These are phyloP conservation scores for Solanum medicagineum DNA, from an alignment of 257 asterid species.

Conservation along the genomic window DNA sequence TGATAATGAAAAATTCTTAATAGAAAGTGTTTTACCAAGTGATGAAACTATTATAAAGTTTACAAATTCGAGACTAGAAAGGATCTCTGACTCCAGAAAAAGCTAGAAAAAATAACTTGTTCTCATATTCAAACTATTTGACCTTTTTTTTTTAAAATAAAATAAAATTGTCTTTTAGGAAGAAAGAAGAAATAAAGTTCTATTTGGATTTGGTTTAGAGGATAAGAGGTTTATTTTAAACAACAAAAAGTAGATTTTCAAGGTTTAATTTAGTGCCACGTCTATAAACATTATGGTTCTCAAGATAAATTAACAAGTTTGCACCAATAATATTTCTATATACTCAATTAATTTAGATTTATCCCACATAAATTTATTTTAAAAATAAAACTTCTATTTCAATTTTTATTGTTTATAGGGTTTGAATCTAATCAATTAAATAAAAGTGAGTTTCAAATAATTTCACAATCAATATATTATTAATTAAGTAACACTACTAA, in stretches of 20 bases:
- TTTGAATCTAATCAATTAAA: background rate
- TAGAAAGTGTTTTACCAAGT: background rate
- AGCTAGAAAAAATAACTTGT: background rate
- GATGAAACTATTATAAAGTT: background rate
- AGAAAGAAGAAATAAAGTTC: background rate
- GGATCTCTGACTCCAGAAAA: background rate
- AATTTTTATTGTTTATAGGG: background rate
- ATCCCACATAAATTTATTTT: background rate
- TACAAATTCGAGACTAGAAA: background rate
- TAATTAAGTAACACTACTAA: background rate
- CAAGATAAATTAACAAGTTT: background rate
- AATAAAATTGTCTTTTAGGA: too few relatives aligned
- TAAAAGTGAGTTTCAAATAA: background rate
- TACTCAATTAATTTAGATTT: background rate
- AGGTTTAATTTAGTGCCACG: constrained; percentile 44
- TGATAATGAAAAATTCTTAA: background rate
- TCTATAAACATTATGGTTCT: background rate
- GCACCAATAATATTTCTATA: background rate
- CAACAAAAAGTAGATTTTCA: constrained; percentile 16
- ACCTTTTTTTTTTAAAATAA: background rate
- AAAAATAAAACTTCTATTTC: background rate
- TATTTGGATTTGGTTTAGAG: constrained; percentile 5
- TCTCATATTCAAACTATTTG: background rate
- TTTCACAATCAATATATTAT: background rate
- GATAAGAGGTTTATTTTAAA: constrained; percentile 17